These are phyloP conservation scores for Parastagonospora nodorum DNA, from an alignment of 2,329 filamentous ascomycete species.

Conservation along the genomic window DNA sequence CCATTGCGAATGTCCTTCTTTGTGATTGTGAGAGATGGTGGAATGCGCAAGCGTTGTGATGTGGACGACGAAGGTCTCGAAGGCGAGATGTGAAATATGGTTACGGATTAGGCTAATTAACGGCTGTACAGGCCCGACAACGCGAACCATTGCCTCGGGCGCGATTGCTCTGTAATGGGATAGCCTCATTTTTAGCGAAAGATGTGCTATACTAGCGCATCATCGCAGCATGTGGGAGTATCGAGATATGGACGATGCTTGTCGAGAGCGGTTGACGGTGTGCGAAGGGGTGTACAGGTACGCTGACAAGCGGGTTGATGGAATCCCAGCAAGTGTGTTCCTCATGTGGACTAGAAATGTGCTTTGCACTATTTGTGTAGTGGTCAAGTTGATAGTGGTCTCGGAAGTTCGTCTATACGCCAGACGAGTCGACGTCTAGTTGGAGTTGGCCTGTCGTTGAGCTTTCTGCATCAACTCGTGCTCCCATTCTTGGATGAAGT, in stretches of 20 bases:
- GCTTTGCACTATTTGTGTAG: too few species aligned
- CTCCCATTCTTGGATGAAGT: constrained; percentile 39
- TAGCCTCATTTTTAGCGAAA: too few species aligned
- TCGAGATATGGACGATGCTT: too few species aligned
- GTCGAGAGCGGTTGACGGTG: too few species aligned
- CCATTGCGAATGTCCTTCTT: background rate
- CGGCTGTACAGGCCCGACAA: constrained; percentile 4
- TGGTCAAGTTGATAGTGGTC: too few species aligned
- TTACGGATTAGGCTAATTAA: constrained; percentile 31
- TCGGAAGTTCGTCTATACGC: background rate
- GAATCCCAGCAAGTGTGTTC: too few species aligned
- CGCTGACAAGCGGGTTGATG: too few species aligned
- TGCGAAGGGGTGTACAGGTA: too few species aligned
- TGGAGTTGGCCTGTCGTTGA: background rate
- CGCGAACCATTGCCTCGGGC: background rate
- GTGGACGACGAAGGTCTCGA: background rate
- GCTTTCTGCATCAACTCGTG: constrained; percentile 21
- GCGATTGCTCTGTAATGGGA: background rate
- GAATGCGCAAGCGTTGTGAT: background rate
- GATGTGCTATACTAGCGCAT: too few species aligned
- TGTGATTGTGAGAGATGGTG: constrained; percentile 34
- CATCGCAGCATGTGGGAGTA: too few species aligned
- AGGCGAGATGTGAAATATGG: constrained; percentile 2
- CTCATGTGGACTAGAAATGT: too few species aligned
- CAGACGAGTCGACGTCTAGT: background rate